Conservation (phyloP, 1,284 basidiomycete genomes). For the Cryptococcus jaspeensis region DNA sequence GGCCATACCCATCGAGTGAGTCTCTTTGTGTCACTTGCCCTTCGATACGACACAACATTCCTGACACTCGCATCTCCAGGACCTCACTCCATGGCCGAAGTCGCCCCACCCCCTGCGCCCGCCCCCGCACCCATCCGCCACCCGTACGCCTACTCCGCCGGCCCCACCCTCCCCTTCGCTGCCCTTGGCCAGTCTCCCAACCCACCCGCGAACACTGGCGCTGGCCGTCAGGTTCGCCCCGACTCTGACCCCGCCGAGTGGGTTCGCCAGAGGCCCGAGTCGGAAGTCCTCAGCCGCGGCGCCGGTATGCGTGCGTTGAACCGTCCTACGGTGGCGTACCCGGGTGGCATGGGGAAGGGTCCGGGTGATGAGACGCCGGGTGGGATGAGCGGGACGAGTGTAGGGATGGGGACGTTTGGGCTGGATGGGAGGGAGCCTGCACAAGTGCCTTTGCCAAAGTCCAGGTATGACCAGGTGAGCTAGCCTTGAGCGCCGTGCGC, state of each 20-base stretch:
- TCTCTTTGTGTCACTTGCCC: background rate
- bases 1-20: constrained; percentile 43
- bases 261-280: constrained; percentile 14
- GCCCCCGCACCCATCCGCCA: constrained; percentile 16
- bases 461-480: too few species aligned
- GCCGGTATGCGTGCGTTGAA: constrained; percentile 15
- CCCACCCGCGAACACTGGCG: background rate
- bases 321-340: background rate
- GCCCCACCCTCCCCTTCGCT: constrained; percentile 26
- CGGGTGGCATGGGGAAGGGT: background rate
- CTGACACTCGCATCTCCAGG: constrained; percentile 13
- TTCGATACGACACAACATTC: background rate
- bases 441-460: background rate
- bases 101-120: background rate
- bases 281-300: constrained; percentile 33
- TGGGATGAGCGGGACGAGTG: constrained; percentile 12
- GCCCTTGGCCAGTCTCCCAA: constrained; percentile 13
- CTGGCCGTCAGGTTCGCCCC: background rate
- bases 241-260: background rate
- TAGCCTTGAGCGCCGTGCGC: too few species aligned
- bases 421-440: constrained; percentile 10
- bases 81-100: constrained; percentile 22
- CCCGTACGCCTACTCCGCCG: constrained; percentile 30
- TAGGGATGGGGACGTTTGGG: constrained; percentile 38
- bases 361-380: constrained; percentile 4